These are phyloP conservation scores for Dictyostelium intermedium DNA, from an alignment of 78 protist genomes.

Conservation along the genomic window DNA sequence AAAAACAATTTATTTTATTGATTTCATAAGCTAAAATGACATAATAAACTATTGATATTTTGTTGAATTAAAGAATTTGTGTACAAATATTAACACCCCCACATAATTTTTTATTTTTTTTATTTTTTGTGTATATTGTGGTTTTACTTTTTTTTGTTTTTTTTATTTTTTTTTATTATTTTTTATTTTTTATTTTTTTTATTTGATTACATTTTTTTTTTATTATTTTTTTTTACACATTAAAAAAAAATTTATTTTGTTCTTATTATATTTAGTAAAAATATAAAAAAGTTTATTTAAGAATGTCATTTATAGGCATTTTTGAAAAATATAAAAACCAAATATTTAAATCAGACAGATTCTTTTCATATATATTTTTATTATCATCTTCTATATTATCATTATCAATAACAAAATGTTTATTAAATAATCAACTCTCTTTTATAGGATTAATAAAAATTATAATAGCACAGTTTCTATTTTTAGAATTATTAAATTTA, in stretches of 20 bases:
- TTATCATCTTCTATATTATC: not conserved
- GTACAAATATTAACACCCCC: not conserved
- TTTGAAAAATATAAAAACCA: not conserved
- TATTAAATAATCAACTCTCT: not conserved
- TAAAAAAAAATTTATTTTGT: too few relatives aligned
- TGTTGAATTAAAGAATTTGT: too few relatives aligned
- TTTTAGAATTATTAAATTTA: not conserved
- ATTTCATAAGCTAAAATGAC: too few relatives aligned
- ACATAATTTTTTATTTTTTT: too few relatives aligned
- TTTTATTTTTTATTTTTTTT: too few relatives aligned
- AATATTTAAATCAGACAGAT: not conserved
- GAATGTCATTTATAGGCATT: not conserved
- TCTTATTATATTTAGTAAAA: too few relatives aligned
- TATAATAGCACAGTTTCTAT: not conserved
- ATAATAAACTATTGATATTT: too few relatives aligned
- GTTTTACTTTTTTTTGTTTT: not conserved
- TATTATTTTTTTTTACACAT: not conserved
- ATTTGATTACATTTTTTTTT: not conserved
- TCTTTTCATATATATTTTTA: not conserved
- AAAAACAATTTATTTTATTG: too few relatives aligned
- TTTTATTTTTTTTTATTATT: too few relatives aligned
- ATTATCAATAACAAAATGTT: not conserved
- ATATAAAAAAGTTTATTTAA: not conserved
- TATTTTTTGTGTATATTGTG: not conserved
- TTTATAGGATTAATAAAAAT: not conserved